Evolutionary conservation across 2,329 filamentous ascomycete genomes (phyloP).

Genomic region (Aulographum hederae): DNA sequence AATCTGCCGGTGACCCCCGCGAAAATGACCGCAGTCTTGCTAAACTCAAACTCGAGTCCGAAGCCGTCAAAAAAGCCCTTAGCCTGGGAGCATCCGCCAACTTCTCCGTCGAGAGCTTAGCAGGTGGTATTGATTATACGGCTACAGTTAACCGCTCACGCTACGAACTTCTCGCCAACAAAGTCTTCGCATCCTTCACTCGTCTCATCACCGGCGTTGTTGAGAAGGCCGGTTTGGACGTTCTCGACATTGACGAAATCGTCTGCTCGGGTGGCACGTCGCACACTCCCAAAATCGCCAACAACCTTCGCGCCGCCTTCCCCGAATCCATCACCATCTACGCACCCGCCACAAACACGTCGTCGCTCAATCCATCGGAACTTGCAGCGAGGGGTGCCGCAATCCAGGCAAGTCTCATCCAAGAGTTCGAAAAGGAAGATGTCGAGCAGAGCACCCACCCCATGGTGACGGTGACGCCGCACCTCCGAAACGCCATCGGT

Average conservation of each 20-base stretch:
- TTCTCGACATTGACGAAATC: conserved; percentile 86
- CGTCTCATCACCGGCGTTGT: conserved; percentile 68
- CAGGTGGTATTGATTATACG: conserved; percentile 78
- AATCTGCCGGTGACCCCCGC: conserved; percentile 53
- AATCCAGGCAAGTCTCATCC: conserved; percentile 84
- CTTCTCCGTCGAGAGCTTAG: conserved; percentile 83
- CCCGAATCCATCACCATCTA: conserved; percentile 57
- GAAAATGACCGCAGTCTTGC: conserved; percentile 65
- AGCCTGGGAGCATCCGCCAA: conserved; percentile 74
- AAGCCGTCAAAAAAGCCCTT: conserved; percentile 80
- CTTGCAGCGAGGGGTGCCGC: conserved; percentile 77
- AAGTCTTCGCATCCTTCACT: conserved; percentile 78
- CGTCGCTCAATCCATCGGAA: conserved; percentile 85
- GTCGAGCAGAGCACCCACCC: conserved; percentile 94
- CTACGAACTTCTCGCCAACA: conserved; percentile 75
- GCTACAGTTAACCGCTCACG: conserved; percentile 83
- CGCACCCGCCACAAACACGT: conserved; percentile 60
- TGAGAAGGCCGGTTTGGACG: conserved; percentile 81
- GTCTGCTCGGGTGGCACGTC: conserved; percentile 83
- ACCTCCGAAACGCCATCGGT: conserved; percentile 76
- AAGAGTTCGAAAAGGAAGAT: conserved; percentile 84
- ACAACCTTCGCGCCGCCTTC: conserved; percentile 65
- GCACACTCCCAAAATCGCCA: conserved; percentile 84
- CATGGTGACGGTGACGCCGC: conserved; percentile 82
- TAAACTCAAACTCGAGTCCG: conserved; percentile 82